Conservation (phyloP, 1,139 yeast genomes). For the Geotrichum klebahnii region DNA sequence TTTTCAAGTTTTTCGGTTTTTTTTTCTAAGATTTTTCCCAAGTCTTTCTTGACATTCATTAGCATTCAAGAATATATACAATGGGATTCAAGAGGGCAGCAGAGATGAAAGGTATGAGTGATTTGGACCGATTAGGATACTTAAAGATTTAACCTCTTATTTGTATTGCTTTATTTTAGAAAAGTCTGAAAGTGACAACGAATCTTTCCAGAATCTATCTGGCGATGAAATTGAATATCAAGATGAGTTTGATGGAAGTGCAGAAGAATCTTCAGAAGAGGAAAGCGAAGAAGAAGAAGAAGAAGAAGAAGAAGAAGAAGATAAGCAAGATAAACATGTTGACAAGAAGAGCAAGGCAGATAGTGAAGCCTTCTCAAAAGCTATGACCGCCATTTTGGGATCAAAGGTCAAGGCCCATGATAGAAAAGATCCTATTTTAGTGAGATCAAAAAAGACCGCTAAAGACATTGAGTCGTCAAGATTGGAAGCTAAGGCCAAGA, state of each 20-base stretch:
- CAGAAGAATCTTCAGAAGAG: conserved; percentile 24
- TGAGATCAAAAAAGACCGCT: conserved; percentile 58
- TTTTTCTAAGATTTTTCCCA: background rate
- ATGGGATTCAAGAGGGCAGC: conserved; percentile 10
- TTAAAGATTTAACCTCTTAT: too few relatives aligned
- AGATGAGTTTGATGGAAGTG: conserved; percentile 21
- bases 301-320: conserved; percentile 31
- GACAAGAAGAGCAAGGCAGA: conserved; percentile 48
- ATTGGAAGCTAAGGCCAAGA: conserved; percentile 77
- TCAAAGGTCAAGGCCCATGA: conserved; percentile 86
- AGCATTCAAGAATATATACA: conserved; percentile 1
- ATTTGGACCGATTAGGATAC: too few relatives aligned
- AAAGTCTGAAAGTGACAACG: conserved; percentile 13
- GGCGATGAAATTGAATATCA: conserved; percentile 20
- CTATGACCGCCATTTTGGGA: conserved; percentile 77
- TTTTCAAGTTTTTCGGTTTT: background rate
- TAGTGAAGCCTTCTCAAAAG: conserved; percentile 69
- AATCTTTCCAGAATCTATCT: conserved; percentile 8
- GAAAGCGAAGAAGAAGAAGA: conserved; percentile 26
- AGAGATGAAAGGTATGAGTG: conserved; percentile 2
- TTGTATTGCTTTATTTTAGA: background rate
- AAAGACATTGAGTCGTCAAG: conserved; percentile 76
- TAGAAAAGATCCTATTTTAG: conserved; percentile 83
- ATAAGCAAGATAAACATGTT: conserved; percentile 27
- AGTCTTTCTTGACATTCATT: background rate